phyloP scores from a whole-genome alignment of 2,329 filamentous ascomycete genomes.

The Raffaelea albimanens region DNA sequence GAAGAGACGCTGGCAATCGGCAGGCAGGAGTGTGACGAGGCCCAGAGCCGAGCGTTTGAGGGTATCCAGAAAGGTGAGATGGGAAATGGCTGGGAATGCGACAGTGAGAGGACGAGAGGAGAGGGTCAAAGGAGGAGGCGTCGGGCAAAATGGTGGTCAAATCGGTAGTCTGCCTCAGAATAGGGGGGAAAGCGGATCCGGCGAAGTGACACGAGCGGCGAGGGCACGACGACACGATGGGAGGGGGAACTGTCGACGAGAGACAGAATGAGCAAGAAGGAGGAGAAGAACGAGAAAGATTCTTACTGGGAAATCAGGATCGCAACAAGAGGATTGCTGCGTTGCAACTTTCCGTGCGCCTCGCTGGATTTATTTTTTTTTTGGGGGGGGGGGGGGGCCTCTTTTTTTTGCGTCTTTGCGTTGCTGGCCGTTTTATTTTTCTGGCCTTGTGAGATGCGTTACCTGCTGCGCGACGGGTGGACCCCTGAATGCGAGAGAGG shows the following conservation, averaged over 20 bases:
- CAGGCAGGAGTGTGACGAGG: background rate
- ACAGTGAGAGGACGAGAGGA: background rate
- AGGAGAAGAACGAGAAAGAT: too few relatives aligned
- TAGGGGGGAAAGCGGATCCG: too few relatives aligned
- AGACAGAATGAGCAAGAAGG: too few relatives aligned
- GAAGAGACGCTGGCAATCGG: background rate
- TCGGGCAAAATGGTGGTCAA: background rate
- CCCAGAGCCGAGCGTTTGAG: background rate
- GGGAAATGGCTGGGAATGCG: constrained; percentile 2
- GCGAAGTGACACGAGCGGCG: too few relatives aligned
- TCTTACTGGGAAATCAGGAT: too few relatives aligned
- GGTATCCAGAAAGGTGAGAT: background rate
- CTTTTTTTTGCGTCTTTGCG: background rate
- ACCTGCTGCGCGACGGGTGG: background rate
- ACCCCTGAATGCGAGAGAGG: background rate
- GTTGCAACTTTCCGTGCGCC: too few relatives aligned
- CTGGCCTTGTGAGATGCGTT: background rate
- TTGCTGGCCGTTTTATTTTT: background rate
- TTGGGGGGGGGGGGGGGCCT: background rate
- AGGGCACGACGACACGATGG: too few relatives aligned
- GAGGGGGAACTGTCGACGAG: too few relatives aligned
- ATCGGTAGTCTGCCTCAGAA: too few relatives aligned
- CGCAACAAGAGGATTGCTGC: too few relatives aligned
- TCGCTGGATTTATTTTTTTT: too few relatives aligned
- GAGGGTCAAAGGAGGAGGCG: background rate